Evolutionary conservation across 139 green algal genomes (phyloP).

Genomic region (Chlamydomonas sphaeroides): DNA sequence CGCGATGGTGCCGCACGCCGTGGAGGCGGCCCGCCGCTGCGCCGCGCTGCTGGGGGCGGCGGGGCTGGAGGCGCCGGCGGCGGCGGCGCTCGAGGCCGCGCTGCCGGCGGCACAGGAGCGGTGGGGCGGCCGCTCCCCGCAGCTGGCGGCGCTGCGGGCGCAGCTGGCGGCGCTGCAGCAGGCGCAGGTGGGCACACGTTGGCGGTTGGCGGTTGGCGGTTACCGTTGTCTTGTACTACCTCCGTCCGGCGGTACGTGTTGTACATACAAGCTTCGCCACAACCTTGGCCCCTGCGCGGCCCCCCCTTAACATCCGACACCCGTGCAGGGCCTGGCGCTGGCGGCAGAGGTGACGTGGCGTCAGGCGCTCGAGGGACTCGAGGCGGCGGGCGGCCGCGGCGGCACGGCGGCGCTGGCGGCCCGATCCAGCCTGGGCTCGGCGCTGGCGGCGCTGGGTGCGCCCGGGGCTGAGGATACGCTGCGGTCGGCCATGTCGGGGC

Average conservation of each 20-base stretch:
- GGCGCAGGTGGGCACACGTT: slow-evolving; percentile 24
- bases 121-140: background rate
- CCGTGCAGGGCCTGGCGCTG: background rate
- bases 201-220: no score
- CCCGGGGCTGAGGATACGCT: background rate
- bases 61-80: background rate
- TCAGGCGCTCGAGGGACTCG: slow-evolving; percentile 25
- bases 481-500: background rate
- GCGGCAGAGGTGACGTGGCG: slow-evolving; percentile 25
- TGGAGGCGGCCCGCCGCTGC: slow-evolving; percentile 29
- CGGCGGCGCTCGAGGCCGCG: background rate
- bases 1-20: background rate
- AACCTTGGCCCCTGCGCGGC: no score
- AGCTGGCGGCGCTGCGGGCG: background rate
- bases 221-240: no score
- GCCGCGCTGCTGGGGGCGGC: slow-evolving; percentile 12
- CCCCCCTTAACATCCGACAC: no score
- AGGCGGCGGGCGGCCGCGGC: background rate
- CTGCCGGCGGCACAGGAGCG: background rate
- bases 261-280: no score
- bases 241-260: no score
- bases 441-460: background rate
- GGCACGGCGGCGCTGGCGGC: background rate
- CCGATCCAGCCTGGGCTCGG: background rate
- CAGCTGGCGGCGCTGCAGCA: slow-evolving; percentile 21